These are phyloP conservation scores for Fraxinus nigra DNA, from an alignment of 305 asterid species.

Conservation along the genomic window DNA sequence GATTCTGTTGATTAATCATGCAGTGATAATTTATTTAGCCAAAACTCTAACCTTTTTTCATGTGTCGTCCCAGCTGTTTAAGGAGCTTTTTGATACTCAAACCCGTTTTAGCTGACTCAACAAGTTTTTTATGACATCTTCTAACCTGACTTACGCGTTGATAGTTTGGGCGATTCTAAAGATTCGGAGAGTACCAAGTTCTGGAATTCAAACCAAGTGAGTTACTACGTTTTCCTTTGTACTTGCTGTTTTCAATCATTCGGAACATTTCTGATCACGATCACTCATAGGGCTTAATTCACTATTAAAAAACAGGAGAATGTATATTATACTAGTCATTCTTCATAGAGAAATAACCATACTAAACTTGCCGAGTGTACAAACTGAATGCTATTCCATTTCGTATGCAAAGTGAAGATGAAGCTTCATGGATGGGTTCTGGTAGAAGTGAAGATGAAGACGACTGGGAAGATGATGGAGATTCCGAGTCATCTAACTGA, in stretches of 20 bases:
- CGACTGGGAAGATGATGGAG: conserved; percentile 55
- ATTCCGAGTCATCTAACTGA: conserved; percentile 37
- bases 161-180: conserved; percentile 45
- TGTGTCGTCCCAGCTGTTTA: not conserved
- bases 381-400: conserved; percentile 7
- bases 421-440: conserved; percentile 17
- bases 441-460: conserved; percentile 39
- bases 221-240: conserved; percentile 14
- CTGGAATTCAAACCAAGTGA: conserved; percentile 42
- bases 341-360: not conserved
- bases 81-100: not conserved
- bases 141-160: not conserved
- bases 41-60: not conserved
- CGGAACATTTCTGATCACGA: not conserved
- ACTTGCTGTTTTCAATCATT: no score
- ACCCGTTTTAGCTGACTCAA: not conserved
- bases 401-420: conserved; percentile 62
- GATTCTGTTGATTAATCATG: not conserved
- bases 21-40: not conserved
- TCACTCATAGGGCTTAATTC: not conserved
- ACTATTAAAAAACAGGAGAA: not conserved
- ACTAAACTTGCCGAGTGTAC: not conserved
- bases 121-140: not conserved
- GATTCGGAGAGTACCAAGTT: conserved; percentile 31
- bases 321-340: not conserved